Evolutionary conservation across 2,329 filamentous ascomycete species (phyloP), one percentile per base, ranked within the genome.

Genomic region (Plenodomus tracheiphilus): DNA sequence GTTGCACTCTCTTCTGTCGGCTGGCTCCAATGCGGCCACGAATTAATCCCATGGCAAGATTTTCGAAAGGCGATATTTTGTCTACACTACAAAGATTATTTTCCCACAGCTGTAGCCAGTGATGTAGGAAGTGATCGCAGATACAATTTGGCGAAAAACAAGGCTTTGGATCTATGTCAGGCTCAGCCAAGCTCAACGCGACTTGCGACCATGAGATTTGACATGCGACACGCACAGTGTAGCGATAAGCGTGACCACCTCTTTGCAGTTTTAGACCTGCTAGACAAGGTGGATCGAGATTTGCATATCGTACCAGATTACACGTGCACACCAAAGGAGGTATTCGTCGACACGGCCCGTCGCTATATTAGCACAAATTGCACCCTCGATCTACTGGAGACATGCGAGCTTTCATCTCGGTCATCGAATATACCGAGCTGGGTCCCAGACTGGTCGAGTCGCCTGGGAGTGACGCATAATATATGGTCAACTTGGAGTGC

Each of bases 361-460:
- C 28, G 28, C 3, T 16, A 28, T 7, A 32, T 48, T 2, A 11
- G 8, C 1, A 11, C 11, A 11, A n/a, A 46, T 15, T 22, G 25
- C 2, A 46, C 13, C 15, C n/a, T 52, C 7, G 5, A 16, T 1
- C 17, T 52, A 15, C 36, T 48, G 7, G 42, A 43, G 8, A 43
- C n/a, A 16, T 52, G 49, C 17, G 41, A 35, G 17, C 25, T 52
- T 13, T 22, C 41, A n/a, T 6, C 18, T 2, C 35, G 22, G 20
- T 15, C 2, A 19, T n/a, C 46, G 2, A n/a, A 48, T 22, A 32
- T 52, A 17, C 46, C 49, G 4, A 52, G 45, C 20, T 52, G 41
- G 49, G 36, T 37, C 8, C 49, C 49, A 17, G 49, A 52, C 18
- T 48, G 38, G 45, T 45, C 49, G 13, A 21, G n/a, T 18, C 39